Percentiles rank a stretch among this genome's conserved stretches.
Evolutionary conservation across 2,329 filamentous ascomycete species (phyloP).

Genomic region (Teratosphaeria nubilosa): DNA sequence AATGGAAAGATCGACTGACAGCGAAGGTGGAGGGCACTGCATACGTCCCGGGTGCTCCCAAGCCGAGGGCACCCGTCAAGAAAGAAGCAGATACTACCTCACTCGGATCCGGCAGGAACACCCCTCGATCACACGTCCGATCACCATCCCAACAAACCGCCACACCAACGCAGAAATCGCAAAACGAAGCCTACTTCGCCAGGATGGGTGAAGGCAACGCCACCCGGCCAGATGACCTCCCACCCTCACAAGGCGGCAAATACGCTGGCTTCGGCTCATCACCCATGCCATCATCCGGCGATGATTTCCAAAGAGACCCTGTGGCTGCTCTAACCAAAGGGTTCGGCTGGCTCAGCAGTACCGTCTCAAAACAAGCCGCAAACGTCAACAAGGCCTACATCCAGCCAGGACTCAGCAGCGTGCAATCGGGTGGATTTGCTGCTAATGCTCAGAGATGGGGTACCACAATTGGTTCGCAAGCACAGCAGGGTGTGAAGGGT

Average conservation of each 20-base stretch:
- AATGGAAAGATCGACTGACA: slow-evolving; percentile 83
- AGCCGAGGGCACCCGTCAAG: slow-evolving; percentile 3
- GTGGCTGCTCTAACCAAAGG: slow-evolving; percentile 81
- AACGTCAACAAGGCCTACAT: slow-evolving; percentile 85
- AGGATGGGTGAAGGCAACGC: slow-evolving; percentile 77
- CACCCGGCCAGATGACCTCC: slow-evolving; percentile 58
- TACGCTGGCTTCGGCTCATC: slow-evolving; percentile 84
- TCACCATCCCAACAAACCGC: slow-evolving; percentile 13
- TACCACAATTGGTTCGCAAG: slow-evolving; percentile 48
- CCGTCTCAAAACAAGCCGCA: slow-evolving; percentile 83
- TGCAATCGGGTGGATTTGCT: slow-evolving; percentile 46
- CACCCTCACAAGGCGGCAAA: slow-evolving; percentile 86
- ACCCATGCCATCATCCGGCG: slow-evolving; percentile 42
- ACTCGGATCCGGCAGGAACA: slow-evolving; percentile 14
- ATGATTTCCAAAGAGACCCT: slow-evolving; percentile 86
- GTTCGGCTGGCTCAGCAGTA: slow-evolving; percentile 86
- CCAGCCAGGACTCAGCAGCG: slow-evolving; percentile 83
- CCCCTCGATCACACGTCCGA: slow-evolving; percentile 10
- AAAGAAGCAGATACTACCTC: slow-evolving; percentile 6
- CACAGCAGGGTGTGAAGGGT: slow-evolving; percentile 55
- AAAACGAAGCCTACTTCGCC: slow-evolving; percentile 85
- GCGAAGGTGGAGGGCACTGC: slow-evolving; percentile 82
- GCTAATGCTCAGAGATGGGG: slow-evolving; percentile 39
- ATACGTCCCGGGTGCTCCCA: slow-evolving; percentile 52
- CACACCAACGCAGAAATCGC: slow-evolving; percentile 39